Percentiles rank a stretch among this genome's conserved stretches.
Evolutionary conservation across 495 filamentous ascomycete species (phyloP).

Genomic region (Podospora appendiculata): DNA sequence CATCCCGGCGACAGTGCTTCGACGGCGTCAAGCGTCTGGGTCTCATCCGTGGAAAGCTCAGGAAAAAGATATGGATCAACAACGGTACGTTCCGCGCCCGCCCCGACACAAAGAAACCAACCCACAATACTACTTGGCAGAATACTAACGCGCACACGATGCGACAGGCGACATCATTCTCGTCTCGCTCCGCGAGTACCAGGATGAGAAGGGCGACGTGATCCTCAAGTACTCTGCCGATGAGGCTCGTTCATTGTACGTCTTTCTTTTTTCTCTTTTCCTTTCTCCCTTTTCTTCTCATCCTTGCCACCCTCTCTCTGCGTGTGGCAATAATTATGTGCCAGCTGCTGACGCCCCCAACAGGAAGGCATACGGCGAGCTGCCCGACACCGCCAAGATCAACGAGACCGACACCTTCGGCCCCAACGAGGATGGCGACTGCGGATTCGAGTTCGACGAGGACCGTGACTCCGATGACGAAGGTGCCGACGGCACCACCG

Average conservation of each 20-base stretch:
- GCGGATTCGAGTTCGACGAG: slow-evolving; percentile 79
- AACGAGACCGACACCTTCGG: slow-evolving; percentile 96
- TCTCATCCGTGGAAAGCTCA: slow-evolving; percentile 88
- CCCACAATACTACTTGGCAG: background rate
- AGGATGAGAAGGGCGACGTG: slow-evolving; percentile 98
- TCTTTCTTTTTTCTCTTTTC: background rate
- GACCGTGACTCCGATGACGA: slow-evolving; percentile 74
- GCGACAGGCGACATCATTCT: slow-evolving; percentile 79
- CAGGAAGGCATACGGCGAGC: slow-evolving; percentile 86
- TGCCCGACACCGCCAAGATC: slow-evolving; percentile 97
- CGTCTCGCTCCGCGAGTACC: slow-evolving; percentile 92
- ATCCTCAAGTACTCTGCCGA: slow-evolving; percentile 98
- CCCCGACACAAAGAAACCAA: background rate
- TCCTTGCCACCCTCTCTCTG: background rate
- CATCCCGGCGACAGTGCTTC: slow-evolving; percentile 61
- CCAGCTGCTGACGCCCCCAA: slow-evolving; percentile 6
- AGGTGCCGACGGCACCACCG: slow-evolving; percentile 49
- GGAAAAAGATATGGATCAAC: slow-evolving; percentile 99
- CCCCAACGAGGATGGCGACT: slow-evolving; percentile 64
- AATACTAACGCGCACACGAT: too few relatives aligned
- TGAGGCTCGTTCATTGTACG: slow-evolving; percentile 75
- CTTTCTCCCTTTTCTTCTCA: background rate
- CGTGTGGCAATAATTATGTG: background rate
- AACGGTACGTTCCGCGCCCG: slow-evolving; percentile 40
- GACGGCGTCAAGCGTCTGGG: slow-evolving; percentile 83